Base-by-base conservation (phyloP, 2,329 filamentous ascomycete species). In the Penicillium sp. region DNA sequence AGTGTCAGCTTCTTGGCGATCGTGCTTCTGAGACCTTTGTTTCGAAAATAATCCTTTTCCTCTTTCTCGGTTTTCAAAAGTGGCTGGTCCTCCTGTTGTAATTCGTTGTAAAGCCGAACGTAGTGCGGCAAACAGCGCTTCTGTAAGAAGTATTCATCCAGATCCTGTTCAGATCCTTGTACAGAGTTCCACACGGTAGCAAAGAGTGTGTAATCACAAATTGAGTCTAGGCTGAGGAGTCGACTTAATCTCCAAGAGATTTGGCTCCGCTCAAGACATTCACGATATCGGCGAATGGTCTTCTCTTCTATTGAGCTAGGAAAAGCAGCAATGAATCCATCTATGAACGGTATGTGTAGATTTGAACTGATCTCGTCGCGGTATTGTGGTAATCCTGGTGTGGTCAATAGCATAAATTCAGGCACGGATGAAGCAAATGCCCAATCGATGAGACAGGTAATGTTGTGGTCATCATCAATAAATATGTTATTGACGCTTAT, bases 401-500 rank as follows among this genome's bases (percentile, higher is more conserved):
- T 15, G 7, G 44, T 43, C 26, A 68, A 43, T 2, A 63, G 47
- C 50, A 65, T 47, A 9, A 56, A 39, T 10, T 59, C 28, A 31
- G 66, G 64, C 10, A 62, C 34, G 16, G 60, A 55, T 12, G 57
- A 66, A 18, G 51, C 34, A 12, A 67, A 66, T 15, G 52, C 59
- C 65, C 63, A 66, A 52, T 71, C 66, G 38, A 72, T 70, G 5
- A 72, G 52, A 26, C 57, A 62, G 18, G 64, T 70, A 38, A 72
- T 65, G 21, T 70, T 68, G 51, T 54, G 69, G 26, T 70, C 51
- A 16, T 67, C 47, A 43, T 72, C 66, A 24, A 72, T 62, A 38
- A 63, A 70, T 36, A 71, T 68, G 49, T 78, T 77, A 51, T 71
- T 71, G 43, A 64, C 59, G 42, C 75, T 72, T 18, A 76, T 53